Conservation (phyloP, 1,284 basidiomycete species). For the Ustilago loliicola region DNA sequence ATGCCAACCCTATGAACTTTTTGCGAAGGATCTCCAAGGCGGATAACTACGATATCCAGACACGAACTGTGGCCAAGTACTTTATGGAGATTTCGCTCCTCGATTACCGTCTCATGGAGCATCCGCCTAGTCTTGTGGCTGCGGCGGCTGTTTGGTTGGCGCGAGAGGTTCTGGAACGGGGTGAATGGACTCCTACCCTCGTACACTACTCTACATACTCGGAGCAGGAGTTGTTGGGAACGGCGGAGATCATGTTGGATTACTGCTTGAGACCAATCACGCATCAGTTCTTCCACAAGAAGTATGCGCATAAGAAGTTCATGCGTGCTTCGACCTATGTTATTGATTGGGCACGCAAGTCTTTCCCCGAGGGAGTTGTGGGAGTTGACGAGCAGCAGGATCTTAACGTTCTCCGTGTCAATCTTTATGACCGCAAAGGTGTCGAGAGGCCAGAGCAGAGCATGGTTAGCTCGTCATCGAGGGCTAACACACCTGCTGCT, state of each 20-base stretch:
- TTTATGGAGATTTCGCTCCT: conserved; percentile 87
- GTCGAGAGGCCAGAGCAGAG: conserved; percentile 54
- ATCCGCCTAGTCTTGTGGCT: conserved; percentile 86
- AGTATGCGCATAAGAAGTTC: conserved; percentile 70
- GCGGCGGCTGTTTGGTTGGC: conserved; percentile 94
- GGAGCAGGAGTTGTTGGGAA: conserved; percentile 85
- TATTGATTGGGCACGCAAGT: conserved; percentile 63
- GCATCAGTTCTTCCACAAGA: conserved; percentile 67
- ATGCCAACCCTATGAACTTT: conserved; percentile 94
- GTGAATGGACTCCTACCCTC: conserved; percentile 84
- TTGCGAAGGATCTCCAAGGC: conserved; percentile 77
- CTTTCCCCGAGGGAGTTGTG: conserved; percentile 62
- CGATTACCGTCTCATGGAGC: conserved; percentile 85
- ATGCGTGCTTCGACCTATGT: conserved; percentile 68
- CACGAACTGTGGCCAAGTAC: conserved; percentile 86
- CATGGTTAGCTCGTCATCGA: conserved; percentile 35
- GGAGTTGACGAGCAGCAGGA: conserved; percentile 48
- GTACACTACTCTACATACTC: conserved; percentile 92
- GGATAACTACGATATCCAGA: conserved; percentile 79
- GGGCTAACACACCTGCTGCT: conserved; percentile 35
- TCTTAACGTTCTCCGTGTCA: conserved; percentile 58
- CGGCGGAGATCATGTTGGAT: conserved; percentile 92
- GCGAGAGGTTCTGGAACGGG: conserved; percentile 82
- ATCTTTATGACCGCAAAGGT: conserved; percentile 55
- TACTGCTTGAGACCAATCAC: conserved; percentile 73